Base-by-base conservation (phyloP, 1,284 basidiomycete genomes). In the Ganoderma boninense region DNA sequence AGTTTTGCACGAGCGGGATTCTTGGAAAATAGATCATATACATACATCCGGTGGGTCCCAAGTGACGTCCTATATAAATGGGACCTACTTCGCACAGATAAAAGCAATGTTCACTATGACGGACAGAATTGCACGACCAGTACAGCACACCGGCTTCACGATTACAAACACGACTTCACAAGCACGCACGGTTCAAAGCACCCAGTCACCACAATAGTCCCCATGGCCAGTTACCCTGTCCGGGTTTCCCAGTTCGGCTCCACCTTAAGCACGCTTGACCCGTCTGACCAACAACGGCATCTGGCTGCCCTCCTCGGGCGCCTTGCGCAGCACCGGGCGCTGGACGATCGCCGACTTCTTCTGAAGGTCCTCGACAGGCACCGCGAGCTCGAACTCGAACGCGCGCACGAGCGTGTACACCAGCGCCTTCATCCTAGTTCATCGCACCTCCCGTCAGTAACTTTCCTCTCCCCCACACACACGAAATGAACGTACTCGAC, bases 371-470 rank as follows among this genome's bases (percentile, higher is more conserved):
- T 78, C 77, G 0, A 77, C 72, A 5, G 86, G 79, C 32, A 88
- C 83, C 1, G 84, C 85, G 11, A 88, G 80, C 71, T 87, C 84
- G 74, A 91, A 90, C 65, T 87, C 84, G 74, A 92, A 90, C 6
- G 84, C 81, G 11, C 89, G 82, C 16, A 91, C 77, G 35, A 92
- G 81, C 1, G 87, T 84, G 75, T 89, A 92, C 10, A 92, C 71
- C 4, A 91, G 80, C 0, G 84, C 84, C 70, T 87, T 88, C 80
- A 84, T 86, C 77, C 86, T 88, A 67, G 4, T 20, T 18, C 16
- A 8, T 6, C 6, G 29, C 38, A 7, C 35, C 4, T 11, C 38
- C 6, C 18, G 57, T 60, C n/a, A 60, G 57, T 11, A 35, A 16
- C 56, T 8, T 16, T 4, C 10, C 35, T 14, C 7, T 7, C 20